phyloP scores from a whole-genome alignment of 192 early-diverging fungal species.

The Coemansia sp. region DNA sequence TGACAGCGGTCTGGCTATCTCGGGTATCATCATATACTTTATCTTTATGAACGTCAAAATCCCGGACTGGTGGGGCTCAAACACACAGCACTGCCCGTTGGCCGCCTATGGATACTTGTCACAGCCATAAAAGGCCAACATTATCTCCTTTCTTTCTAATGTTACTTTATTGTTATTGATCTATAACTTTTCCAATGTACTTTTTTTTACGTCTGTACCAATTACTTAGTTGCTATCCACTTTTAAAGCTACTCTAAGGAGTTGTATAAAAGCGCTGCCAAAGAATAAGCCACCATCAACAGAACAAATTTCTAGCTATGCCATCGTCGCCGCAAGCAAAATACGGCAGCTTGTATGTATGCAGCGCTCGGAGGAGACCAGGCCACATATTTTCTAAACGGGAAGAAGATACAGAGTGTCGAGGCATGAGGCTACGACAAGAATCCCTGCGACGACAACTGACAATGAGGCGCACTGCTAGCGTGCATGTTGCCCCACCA shows the following conservation, averaged over 20 bases:
- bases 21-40: slow-evolving; percentile 54
- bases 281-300: background rate
- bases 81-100: slow-evolving; percentile 43
- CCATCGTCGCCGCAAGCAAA: too few species aligned
- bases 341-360: too few species aligned
- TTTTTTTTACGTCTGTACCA: background rate
- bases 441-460: background rate
- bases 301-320: background rate
- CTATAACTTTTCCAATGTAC: background rate
- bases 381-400: too few species aligned
- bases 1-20: slow-evolving; percentile 59
- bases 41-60: slow-evolving; percentile 44
- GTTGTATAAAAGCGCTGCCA: background rate
- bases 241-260: background rate
- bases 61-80: slow-evolving; percentile 54
- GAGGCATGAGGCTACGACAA: background rate
- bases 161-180: slow-evolving; percentile 1
- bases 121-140: background rate
- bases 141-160: too few species aligned
- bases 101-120: slow-evolving; percentile 28
- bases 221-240: background rate
- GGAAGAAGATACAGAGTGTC: too few species aligned
- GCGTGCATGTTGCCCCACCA: background rate
- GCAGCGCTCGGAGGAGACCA: too few species aligned
- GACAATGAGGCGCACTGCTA: background rate